A percentile compares a stretch with the other conserved stretches of the same genome.
These are phyloP conservation scores for Amniculicola lignicola DNA, from an alignment of 495 filamentous ascomycete genomes.

Conservation along the genomic window DNA sequence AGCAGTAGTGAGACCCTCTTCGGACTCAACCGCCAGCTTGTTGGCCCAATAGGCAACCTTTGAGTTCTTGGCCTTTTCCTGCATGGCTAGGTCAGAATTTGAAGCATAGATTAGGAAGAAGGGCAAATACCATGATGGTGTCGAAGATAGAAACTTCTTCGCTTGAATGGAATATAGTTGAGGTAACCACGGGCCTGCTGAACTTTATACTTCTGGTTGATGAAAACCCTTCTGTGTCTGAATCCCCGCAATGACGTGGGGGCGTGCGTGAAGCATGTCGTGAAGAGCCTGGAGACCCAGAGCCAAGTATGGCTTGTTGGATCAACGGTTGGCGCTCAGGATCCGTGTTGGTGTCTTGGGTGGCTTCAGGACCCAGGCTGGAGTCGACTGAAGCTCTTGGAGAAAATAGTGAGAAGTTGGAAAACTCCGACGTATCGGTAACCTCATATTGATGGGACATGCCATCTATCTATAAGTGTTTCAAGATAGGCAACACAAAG, in stretches of 20 bases:
- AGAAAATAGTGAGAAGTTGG: not conserved
- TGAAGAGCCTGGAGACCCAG: conserved; percentile 9
- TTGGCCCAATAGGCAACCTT: conserved; percentile 33
- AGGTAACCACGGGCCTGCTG: conserved; percentile 10
- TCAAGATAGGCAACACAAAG: not conserved
- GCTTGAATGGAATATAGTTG: conserved; percentile 13
- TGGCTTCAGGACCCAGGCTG: not conserved
- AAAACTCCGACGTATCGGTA: too few relatives aligned
- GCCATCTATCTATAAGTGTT: not conserved
- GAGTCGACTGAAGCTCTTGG: conserved; percentile 8
- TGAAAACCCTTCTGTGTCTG: not conserved
- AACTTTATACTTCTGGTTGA: conserved; percentile 7
- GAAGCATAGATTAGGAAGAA: too few relatives aligned
- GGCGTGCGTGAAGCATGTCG: not conserved
- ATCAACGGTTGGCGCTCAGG: conserved; percentile 32
- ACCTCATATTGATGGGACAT: not conserved
- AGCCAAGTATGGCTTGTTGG: conserved; percentile 10
- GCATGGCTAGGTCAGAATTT: too few relatives aligned
- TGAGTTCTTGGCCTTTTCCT: conserved; percentile 39
- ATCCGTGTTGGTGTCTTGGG: conserved; percentile 5
- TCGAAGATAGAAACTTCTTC: conserved; percentile 24
- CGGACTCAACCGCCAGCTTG: conserved; percentile 67
- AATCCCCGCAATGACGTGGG: conserved; percentile 15
- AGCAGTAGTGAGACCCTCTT: conserved; percentile 75
- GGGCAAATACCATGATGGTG: conserved; percentile 39